phyloP scores from a whole-genome alignment of 2,329 filamentous ascomycete genomes.

The Epichloe uncinata region DNA sequence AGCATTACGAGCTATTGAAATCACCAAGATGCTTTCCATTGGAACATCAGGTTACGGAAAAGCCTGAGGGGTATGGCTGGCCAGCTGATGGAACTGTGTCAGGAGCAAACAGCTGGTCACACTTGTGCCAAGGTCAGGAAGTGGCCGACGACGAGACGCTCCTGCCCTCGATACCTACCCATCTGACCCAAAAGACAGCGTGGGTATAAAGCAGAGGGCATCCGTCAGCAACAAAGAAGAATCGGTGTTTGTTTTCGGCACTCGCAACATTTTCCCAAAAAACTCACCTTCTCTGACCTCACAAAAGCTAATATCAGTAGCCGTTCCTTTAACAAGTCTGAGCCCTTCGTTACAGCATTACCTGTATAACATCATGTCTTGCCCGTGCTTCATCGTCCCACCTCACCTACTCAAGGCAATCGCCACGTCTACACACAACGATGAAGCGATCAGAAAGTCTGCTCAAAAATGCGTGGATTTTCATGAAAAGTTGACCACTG shows the following conservation, averaged over 20 bases:
- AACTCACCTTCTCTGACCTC: not conserved
- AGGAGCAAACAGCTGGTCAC: not conserved
- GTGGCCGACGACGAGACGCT: not conserved
- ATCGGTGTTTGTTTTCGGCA: not conserved
- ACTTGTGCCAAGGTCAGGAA: not conserved
- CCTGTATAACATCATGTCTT: slow-evolving; percentile 7
- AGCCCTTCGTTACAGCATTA: not conserved
- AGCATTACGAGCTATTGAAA: not conserved
- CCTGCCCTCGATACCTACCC: not conserved
- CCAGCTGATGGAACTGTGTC: not conserved
- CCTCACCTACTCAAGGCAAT: slow-evolving; percentile 32
- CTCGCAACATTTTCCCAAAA: not conserved
- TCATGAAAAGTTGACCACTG: slow-evolving; percentile 17
- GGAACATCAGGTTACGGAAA: not conserved
- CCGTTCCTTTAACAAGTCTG: not conserved
- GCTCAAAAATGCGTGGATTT: slow-evolving; percentile 23
- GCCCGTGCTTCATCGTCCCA: slow-evolving; percentile 29
- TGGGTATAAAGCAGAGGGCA: not conserved
- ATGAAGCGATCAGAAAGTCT: slow-evolving; percentile 21
- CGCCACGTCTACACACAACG: slow-evolving; percentile 24
- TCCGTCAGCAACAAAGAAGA: not conserved
- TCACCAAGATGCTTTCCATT: no score
- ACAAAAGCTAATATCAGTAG: not conserved
- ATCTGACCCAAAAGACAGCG: no score
- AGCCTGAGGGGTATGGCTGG: not conserved